Percentiles rank a stretch among this genome's conserved stretches.
phyloP scores from a whole-genome alignment of 495 filamentous ascomycete species.

The Ramalina intermedia region DNA sequence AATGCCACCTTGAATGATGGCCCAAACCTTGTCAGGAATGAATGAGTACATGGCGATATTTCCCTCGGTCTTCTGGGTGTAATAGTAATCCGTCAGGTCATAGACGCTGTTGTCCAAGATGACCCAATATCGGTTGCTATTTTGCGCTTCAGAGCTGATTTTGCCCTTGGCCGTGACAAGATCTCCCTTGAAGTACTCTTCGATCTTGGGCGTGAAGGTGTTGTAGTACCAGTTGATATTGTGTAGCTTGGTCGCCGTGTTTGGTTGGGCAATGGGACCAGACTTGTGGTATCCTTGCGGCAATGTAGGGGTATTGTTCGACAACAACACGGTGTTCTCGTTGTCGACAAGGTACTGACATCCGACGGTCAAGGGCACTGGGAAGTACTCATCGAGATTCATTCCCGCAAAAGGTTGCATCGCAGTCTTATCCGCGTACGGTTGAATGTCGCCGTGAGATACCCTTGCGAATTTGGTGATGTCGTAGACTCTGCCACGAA shows the following conservation, averaged over 20 bases:
- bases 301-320: slow-evolving; percentile 46
- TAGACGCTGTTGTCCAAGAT: slow-evolving; percentile 62
- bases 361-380: slow-evolving; percentile 57
- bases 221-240: slow-evolving; percentile 61
- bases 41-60: slow-evolving; percentile 44
- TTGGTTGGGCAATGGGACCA: slow-evolving; percentile 38
- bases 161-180: slow-evolving; percentile 54
- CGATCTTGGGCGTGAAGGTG: slow-evolving; percentile 63
- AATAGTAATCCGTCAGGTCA: slow-evolving; percentile 83
- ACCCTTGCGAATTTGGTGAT: slow-evolving; percentile 72
- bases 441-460: slow-evolving; percentile 57
- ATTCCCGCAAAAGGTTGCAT: slow-evolving; percentile 69
- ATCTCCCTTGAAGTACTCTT: slow-evolving; percentile 74
- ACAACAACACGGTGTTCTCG: slow-evolving; percentile 32
- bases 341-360: slow-evolving; percentile 53
- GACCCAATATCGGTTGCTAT: slow-evolving; percentile 61
- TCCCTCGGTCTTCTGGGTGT: slow-evolving; percentile 43
- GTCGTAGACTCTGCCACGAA: slow-evolving; percentile 85
- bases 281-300: slow-evolving; percentile 48
- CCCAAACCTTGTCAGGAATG: slow-evolving; percentile 47
- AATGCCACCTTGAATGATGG: slow-evolving; percentile 55
- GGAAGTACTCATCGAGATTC: slow-evolving; percentile 73
- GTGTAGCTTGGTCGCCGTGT: slow-evolving; percentile 40
- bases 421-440: slow-evolving; percentile 36
- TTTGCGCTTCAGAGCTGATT: slow-evolving; percentile 40